Base-by-base conservation (phyloP, 2,329 filamentous ascomycete species). In the Onygenales sp. region DNA sequence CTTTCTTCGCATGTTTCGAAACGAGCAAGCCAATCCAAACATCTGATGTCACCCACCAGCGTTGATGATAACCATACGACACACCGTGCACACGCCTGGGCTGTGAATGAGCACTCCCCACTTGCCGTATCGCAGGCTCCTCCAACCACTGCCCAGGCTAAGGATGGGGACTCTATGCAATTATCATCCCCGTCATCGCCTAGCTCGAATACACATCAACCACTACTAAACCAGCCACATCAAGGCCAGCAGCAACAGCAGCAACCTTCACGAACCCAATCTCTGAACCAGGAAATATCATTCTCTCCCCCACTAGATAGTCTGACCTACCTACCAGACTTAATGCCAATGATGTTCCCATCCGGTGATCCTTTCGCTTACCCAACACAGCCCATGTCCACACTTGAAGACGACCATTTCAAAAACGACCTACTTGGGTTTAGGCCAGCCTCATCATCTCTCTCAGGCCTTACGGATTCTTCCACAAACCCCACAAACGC, bases 291-390 rank as follows among this genome's bases (percentile, higher is more conserved):
- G 4, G 44, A 53, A 7, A 49, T 59, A 17, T 60, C 62, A 13
- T 69, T 66, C 54, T 57, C 68, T 10, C 68, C 67, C 39, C 66
- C 64, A 40, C 65, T 71, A 51, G 61, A 62, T 34, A 66, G 63
- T 47, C 50, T 60, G 6, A 57, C 56, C 39, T 67, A 68, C 52
- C 65, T 76, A 13, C 73, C 73, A 1, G 74, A 76, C 58, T 63
- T 77, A 40, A 74, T 73, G 67, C 71, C 71, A 7, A 73, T 77
- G 59, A 77, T 77, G 74, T 77, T 73, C 55, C 74, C 74, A 3
- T 75, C 74, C 2, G 70, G 71, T 53, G 74, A 77, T 53, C 74
- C 74, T 11, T 77, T 76, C 54, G 74, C 74, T 4, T 77, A 77
- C 57, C 74, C 74, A 13, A 74, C 71, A 34, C 74, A 76, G 55